Evolutionary conservation across 106 monocot species (phyloP), one percentile per base, ranked within the genome.

Genomic region (Phalaenopsis equestris): DNA sequence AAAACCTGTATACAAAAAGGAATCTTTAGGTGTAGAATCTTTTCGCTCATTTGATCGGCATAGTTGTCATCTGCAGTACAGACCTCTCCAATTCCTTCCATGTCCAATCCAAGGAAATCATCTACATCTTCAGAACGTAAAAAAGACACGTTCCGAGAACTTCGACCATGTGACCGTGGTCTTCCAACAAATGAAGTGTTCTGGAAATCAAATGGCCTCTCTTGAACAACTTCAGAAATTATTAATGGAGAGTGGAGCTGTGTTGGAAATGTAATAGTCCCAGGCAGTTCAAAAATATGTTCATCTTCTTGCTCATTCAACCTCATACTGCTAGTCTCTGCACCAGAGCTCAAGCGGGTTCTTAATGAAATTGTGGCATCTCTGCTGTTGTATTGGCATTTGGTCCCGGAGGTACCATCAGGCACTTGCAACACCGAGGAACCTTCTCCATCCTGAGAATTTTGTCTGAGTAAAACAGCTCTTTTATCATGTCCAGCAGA

Each of bases 81-180:
- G 41, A 93, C 93, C 93, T 90, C 90, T 41, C 83, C 83, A 82
- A 88, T 82, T 45, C 84, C 78, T 67, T 88, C 89, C 77, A 86
- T 84, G 77, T 80, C 84, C 38, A 83, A 36, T 43, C 7, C 75
- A n/a, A 80, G 56, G 43, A 83, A 77, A 24, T 56, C 82, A 86
- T 84, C 82, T 76, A 82, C 70, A 73, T 81, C 85, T 76, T 78
- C 88, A 67, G 74, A 85, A 81, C 37, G 18, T 70, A 24, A 42
- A 72, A 78, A 8, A 61, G 72, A 73, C 56, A 87, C 85, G 76
- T 41, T 46, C 12, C 19, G 79, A 55, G 73, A 18, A 68, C 56
- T 41, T n/a, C 38, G 57, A 24, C 82, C 84, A 43, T 65, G 78
- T 56, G 81, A 84, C 48, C 79, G 57, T 43, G 47, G 76, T 73